phyloP scores from a whole-genome alignment of 441 rosid genomes.

The Dalechampia spathulata region DNA sequence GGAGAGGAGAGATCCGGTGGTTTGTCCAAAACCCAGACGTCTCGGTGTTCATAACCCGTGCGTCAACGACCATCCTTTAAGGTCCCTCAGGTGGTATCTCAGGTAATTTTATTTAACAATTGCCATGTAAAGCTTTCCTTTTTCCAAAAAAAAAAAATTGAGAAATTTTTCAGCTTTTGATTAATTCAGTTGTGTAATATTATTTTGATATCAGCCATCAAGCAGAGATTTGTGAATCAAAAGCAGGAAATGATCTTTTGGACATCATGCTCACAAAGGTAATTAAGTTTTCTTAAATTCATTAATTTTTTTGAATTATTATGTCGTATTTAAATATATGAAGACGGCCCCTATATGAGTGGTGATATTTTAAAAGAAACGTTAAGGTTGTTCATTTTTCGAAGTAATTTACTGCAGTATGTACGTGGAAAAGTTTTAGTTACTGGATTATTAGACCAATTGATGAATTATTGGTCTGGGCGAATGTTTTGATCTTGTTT shows the following conservation, averaged over 20 bases:
- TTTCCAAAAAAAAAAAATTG: no score
- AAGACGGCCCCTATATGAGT: not conserved
- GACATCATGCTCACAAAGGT: slow-evolving; percentile 77
- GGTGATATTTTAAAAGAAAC: no score
- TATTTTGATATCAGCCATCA: slow-evolving; percentile 51
- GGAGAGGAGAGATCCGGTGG: slow-evolving; percentile 42
- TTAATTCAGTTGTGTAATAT: not conserved
- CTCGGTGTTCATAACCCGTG: slow-evolving; percentile 29
- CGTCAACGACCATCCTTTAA: slow-evolving; percentile 32
- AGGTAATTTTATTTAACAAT: slow-evolving; percentile 37
- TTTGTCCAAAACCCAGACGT: slow-evolving; percentile 86
- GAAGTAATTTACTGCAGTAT: no score
- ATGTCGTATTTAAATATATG: no score
- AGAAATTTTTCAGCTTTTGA: not conserved
- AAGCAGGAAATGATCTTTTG: slow-evolving; percentile 50
- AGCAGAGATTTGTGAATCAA: slow-evolving; percentile 50
- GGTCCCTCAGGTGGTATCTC: slow-evolving; percentile 60
- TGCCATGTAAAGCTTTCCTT: no score
- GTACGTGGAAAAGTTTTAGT: no score
- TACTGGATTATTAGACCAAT: no score
- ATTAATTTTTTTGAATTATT: no score
- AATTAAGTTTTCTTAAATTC: not conserved
- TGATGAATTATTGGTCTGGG: no score
- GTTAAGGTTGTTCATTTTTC: no score
- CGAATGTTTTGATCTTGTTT: not conserved